These are phyloP conservation scores for Ramaria sp. DNA, from an alignment of 768 basidiomycete genomes.

Conservation along the genomic window DNA sequence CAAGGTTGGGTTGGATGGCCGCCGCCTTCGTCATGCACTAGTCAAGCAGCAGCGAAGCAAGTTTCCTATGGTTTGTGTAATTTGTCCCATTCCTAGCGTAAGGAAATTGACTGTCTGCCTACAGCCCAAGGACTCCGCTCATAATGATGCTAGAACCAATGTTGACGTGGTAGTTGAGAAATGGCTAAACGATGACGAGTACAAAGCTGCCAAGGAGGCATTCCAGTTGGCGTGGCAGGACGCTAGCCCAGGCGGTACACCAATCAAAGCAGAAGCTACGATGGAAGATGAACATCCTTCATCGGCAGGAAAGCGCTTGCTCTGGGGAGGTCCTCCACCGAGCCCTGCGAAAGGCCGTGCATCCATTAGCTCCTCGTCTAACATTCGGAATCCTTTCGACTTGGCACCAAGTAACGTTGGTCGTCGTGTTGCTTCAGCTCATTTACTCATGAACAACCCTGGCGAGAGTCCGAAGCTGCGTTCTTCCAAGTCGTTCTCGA, in stretches of 20 bases:
- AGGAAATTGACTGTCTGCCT: slow-evolving; percentile 7
- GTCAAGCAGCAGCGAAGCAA: slow-evolving; percentile 62
- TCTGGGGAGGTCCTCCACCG: slow-evolving; percentile 7
- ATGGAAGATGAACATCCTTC: slow-evolving; percentile 21
- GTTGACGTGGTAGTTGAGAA: slow-evolving; percentile 67
- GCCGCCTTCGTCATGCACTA: slow-evolving; percentile 56
- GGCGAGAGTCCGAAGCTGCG: slow-evolving; percentile 47
- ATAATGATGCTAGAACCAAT: slow-evolving; percentile 60
- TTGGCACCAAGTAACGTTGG: slow-evolving; percentile 27
- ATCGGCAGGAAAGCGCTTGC: slow-evolving; percentile 5
- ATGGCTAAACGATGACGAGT: slow-evolving; percentile 72
- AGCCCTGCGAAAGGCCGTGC: slow-evolving; percentile 4
- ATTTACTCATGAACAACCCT: slow-evolving; percentile 19
- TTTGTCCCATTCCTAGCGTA: not conserved
- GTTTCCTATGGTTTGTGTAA: slow-evolving; percentile 57
- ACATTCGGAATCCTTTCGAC: slow-evolving; percentile 10
- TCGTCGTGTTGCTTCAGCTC: slow-evolving; percentile 33
- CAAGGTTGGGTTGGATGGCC: slow-evolving; percentile 63
- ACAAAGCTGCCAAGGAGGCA: slow-evolving; percentile 49
- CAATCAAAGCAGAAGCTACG: slow-evolving; percentile 28
- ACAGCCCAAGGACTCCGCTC: slow-evolving; percentile 68
- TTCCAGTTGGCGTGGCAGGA: slow-evolving; percentile 66
- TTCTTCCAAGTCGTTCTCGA: slow-evolving; percentile 44
- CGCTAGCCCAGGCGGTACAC: slow-evolving; percentile 20
- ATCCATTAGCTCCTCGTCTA: not conserved